Evolutionary conservation across 2,329 filamentous ascomycete genomes (phyloP).

Genomic region (Botrytis squamosa): DNA sequence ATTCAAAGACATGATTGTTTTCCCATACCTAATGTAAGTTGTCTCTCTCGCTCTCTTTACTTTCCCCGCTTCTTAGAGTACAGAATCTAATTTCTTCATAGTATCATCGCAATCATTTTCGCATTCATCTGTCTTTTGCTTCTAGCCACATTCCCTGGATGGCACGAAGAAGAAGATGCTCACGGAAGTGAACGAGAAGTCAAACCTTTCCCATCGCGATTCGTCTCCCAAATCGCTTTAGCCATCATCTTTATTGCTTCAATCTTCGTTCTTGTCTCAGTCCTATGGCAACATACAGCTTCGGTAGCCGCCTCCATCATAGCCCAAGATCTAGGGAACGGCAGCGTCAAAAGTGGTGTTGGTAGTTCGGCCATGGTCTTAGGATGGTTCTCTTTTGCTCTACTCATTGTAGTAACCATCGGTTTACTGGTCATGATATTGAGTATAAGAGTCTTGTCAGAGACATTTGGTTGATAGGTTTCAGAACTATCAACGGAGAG

Average conservation of each 20-base stretch:
- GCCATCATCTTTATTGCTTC: conserved; percentile 83
- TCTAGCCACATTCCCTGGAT: conserved; percentile 93
- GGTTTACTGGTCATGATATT: conserved; percentile 95
- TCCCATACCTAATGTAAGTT: conserved; percentile 89
- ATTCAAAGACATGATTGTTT: conserved; percentile 98
- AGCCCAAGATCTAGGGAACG: conserved; percentile 88
- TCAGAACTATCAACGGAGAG: not conserved
- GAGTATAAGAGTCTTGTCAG: conserved; percentile 77
- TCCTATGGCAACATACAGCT: conserved; percentile 90
- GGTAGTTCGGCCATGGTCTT: conserved; percentile 95
- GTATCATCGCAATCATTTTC: conserved; percentile 96
- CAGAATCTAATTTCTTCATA: conserved; percentile 41
- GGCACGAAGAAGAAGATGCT: conserved; percentile 87
- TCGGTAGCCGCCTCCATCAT: conserved; percentile 94
- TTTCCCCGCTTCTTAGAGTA: not conserved
- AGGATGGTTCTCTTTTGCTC: conserved; percentile 93
- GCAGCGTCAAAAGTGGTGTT: conserved; percentile 80
- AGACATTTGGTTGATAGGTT: conserved; percentile 42
- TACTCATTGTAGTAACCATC: conserved; percentile 94
- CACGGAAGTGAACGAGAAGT: conserved; percentile 83
- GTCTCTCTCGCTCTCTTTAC: not conserved
- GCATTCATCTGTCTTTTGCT: conserved; percentile 95
- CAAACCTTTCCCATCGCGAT: conserved; percentile 88
- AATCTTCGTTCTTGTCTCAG: conserved; percentile 71
- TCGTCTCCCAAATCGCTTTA: conserved; percentile 88